Base-by-base conservation (phyloP, 352 stramenopile species). In the Globisporangium yorkense region DNA sequence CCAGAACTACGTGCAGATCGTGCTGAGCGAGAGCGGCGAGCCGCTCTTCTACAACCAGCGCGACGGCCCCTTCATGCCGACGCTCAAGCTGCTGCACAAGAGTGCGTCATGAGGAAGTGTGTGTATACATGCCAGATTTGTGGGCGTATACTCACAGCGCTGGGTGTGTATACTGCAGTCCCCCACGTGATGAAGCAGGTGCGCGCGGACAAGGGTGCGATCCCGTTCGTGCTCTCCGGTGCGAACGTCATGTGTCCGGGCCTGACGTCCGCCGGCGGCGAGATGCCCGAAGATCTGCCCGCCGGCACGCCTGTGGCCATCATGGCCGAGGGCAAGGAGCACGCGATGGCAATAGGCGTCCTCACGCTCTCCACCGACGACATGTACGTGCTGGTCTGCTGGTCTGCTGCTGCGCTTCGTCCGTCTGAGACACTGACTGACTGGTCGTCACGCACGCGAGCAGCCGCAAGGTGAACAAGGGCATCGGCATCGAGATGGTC, bases 201-300 rank as follows among this genome's bases (percentile, higher is more conserved):
- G 62, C 80, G 88, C 45, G 96, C 98, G 2, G 97, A 99, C 77
- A 98, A 98, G 72, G 97, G 97, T 49, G 97, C 96, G 1, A 99
- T 99, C 76, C 96, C 95, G 54, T 99, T 98, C 67, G 77, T 99
- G 56, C 74, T 99, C 13, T 98, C 96, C 6, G 97, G 97, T 16
- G 97, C 97, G 24, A 98, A 99, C 77, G 94, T 99, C 56, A 99
- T 99, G 97, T 99, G 96, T 60, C 96, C 96, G 15, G 97, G 97
- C 18, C 80, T 99, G 15, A 99, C 96, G 6, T 98, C 96, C 60
- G 82, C 87, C 18, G 96, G 96, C 43, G 95, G 94, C 21, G 77
- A 95, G 61, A 94, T 99, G 84, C 88, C 91, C 9, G 82, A 95
- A 37, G 80, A 97, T 21, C 58, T 97, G 59, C 69, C 74, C 12